phyloP scores from a whole-genome alignment of 331 rosid genomes.

The Arachis monticola region DNA sequence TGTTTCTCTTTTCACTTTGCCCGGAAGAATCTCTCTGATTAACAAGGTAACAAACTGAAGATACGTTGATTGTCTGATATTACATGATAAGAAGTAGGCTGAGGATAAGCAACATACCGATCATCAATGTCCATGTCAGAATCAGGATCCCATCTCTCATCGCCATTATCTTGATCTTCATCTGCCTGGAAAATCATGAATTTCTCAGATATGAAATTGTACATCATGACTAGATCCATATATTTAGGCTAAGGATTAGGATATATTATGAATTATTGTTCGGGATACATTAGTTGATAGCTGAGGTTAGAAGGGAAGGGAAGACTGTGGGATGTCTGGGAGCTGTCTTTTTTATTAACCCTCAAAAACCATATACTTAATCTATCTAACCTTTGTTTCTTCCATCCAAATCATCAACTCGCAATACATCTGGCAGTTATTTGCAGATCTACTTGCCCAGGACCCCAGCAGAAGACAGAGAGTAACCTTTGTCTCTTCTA shows the following conservation, averaged over 20 bases:
- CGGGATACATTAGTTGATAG: too few relatives aligned
- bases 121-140: constrained; percentile 80
- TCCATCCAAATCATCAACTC: too few relatives aligned
- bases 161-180: constrained; percentile 71
- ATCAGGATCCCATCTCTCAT: constrained; percentile 76
- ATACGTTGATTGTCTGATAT: constrained; percentile 18
- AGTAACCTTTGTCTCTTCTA: too few relatives aligned
- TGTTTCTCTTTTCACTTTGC: constrained; percentile 82
- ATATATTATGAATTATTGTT: background rate
- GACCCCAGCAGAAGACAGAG: too few relatives aligned
- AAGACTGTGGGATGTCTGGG: too few relatives aligned
- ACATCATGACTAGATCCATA: background rate
- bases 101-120: constrained; percentile 50
- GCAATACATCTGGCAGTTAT: too few relatives aligned
- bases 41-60: constrained; percentile 39
- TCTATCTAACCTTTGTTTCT: too few relatives aligned
- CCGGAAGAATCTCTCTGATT: constrained; percentile 56
- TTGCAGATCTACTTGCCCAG: too few relatives aligned
- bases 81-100: constrained; percentile 4
- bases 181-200: constrained; percentile 60
- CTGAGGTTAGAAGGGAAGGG: too few relatives aligned
- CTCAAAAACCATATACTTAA: too few relatives aligned
- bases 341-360: too few relatives aligned
- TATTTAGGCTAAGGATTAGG: background rate
- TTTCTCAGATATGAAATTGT: constrained; percentile 7